Conservation (phyloP, 2,329 filamentous ascomycete genomes). For the Neofusicoccum ribis region DNA sequence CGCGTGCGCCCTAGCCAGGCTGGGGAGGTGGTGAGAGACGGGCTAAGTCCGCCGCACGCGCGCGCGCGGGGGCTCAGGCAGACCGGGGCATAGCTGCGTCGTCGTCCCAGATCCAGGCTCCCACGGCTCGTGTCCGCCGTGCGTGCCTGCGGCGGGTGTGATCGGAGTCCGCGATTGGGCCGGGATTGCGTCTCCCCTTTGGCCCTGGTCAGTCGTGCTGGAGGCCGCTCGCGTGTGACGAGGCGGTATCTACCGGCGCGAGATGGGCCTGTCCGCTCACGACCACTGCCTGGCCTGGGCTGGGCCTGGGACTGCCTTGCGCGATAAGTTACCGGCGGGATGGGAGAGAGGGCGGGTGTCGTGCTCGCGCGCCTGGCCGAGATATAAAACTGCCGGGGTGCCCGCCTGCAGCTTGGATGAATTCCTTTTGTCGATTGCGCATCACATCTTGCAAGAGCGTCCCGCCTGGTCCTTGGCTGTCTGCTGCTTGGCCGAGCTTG, state of each 20-base stretch:
- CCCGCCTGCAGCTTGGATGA: not conserved
- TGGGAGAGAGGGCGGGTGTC: not conserved
- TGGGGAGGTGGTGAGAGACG: too few species aligned
- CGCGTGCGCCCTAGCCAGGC: too few species aligned
- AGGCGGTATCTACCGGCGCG: conserved; percentile 2
- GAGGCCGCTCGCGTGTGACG: too few species aligned
- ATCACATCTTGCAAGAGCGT: not conserved
- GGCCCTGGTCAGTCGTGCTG: too few species aligned
- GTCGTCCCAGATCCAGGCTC: not conserved
- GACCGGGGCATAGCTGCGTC: not conserved
- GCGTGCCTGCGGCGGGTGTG: not conserved
- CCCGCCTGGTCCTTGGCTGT: not conserved
- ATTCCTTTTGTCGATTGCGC: not conserved
- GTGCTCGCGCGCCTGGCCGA: not conserved
- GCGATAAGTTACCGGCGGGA: conserved; percentile 4
- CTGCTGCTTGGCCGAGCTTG: not conserved
- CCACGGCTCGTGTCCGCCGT: too few species aligned
- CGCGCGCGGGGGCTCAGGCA: too few species aligned
- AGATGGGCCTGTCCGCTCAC: not conserved
- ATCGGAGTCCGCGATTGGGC: not conserved
- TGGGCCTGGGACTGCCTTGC: too few species aligned
- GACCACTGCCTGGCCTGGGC: too few species aligned
- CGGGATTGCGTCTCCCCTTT: not conserved
- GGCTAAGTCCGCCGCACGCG: too few species aligned
- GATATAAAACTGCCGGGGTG: conserved; percentile 2